Percentiles rank a stretch among this genome's conserved stretches.
These are phyloP conservation scores for Aphanomyces euteiches DNA, from an alignment of 352 stramenopile species.

Conservation along the genomic window DNA sequence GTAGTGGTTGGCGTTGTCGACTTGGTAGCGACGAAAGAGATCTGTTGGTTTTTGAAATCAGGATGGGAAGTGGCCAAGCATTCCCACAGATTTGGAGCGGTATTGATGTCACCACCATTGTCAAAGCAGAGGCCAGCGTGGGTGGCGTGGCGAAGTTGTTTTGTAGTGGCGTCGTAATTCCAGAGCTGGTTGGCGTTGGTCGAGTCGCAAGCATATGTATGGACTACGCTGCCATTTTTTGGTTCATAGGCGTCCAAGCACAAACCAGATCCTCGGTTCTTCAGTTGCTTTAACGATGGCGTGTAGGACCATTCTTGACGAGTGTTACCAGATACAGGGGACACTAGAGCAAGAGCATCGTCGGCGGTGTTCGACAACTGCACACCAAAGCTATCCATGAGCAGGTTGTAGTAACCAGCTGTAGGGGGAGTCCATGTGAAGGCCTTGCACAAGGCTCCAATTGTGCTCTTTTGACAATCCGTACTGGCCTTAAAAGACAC, in stretches of 20 bases:
- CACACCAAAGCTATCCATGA: too few relatives aligned
- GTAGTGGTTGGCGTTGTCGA: too few relatives aligned
- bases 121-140: conserved; percentile 33
- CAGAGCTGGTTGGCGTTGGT: conserved; percentile 57
- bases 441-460: background rate
- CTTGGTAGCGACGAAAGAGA: background rate
- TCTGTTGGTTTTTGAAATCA: conserved; percentile 14
- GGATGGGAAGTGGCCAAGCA: conserved; percentile 1
- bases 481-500: conserved; percentile 63
- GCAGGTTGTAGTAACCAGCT: too few relatives aligned
- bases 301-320: too few relatives aligned
- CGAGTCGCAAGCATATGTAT: conserved; percentile 51
- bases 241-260: conserved; percentile 36
- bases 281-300: too few relatives aligned
- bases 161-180: conserved; percentile 45
- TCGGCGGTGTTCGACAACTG: too few relatives aligned
- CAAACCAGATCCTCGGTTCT: background rate
- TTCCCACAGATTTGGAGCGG: conserved; percentile 8
- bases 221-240: conserved; percentile 47
- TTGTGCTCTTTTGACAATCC: conserved; percentile 45
- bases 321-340: too few relatives aligned
- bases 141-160: conserved; percentile 48
- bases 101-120: conserved; percentile 8
- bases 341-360: too few relatives aligned
- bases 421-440: background rate